phyloP scores from a whole-genome alignment of 2,329 filamentous ascomycete genomes.

The Neonectria faginata region DNA sequence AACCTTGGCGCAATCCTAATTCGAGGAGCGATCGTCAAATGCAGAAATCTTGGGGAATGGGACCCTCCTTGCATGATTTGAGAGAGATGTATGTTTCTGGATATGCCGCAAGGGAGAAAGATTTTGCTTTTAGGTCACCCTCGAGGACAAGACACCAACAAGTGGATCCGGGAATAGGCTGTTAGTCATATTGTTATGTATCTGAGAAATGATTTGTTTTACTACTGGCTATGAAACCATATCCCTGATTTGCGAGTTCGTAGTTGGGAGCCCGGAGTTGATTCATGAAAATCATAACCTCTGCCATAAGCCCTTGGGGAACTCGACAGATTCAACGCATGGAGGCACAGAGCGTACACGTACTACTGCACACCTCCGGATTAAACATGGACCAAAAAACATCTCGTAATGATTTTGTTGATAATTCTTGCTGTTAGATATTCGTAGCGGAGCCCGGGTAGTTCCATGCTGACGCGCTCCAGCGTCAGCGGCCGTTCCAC shows the following conservation, averaged over 20 bases:
- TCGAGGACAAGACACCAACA: neutral
- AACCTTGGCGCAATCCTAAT: neutral
- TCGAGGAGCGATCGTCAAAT: neutral
- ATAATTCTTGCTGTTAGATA: neutral
- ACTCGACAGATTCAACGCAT: constrained; percentile 6
- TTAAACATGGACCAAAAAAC: neutral
- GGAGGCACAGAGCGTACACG: neutral
- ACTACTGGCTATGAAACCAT: neutral
- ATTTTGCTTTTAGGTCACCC: neutral
- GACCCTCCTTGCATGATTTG: neutral
- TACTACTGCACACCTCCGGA: neutral
- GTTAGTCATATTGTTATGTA: neutral
- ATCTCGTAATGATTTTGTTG: neutral
- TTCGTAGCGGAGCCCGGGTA: neutral
- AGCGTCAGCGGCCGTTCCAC: neutral
- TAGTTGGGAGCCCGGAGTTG: neutral
- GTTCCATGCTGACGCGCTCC: neutral
- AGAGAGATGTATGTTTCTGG: neutral
- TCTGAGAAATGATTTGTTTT: neutral
- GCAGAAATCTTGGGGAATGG: neutral
- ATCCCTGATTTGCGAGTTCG: neutral
- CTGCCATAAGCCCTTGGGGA: neutral
- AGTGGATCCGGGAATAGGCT: neutral
- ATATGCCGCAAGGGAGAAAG: constrained; percentile 4
- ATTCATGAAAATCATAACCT: constrained; percentile 36